These are phyloP conservation scores for Stemphylium vesicarium DNA, from an alignment of 2,329 filamentous ascomycete genomes.

Conservation along the genomic window DNA sequence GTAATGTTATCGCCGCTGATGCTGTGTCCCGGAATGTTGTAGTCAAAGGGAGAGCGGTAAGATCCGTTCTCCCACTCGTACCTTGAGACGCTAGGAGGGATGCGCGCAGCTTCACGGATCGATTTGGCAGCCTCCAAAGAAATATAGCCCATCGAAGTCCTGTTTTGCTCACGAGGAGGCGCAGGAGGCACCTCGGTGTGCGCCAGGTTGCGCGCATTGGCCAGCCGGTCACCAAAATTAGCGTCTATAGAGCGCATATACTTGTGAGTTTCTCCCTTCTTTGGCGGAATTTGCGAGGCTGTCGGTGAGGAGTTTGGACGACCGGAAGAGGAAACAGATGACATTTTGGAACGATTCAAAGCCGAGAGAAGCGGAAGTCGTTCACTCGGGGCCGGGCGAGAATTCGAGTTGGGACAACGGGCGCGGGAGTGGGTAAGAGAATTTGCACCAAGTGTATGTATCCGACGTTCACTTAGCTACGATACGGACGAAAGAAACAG, in stretches of 20 bases:
- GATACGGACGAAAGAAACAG: too few species aligned
- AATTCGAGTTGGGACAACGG: too few species aligned
- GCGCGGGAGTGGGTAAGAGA: too few species aligned
- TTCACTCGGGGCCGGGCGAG: too few species aligned
- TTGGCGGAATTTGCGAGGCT: background rate
- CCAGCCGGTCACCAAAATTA: slow-evolving; percentile 11
- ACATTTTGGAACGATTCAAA: too few species aligned
- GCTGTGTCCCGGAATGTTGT: background rate
- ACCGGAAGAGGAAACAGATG: background rate
- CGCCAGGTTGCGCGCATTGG: slow-evolving; percentile 10
- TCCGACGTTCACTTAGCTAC: too few species aligned
- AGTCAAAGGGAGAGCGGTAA: slow-evolving; percentile 9
- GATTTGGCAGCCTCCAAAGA: background rate
- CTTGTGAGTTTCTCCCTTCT: background rate
- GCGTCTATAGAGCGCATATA: background rate
- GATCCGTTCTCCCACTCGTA: slow-evolving; percentile 3
- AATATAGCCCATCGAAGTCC: background rate
- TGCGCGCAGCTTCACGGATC: background rate
- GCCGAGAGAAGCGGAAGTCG: too few species aligned
- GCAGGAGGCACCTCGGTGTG: slow-evolving; percentile 3
- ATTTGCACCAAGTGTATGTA: too few species aligned
- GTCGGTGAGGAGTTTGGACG: background rate
- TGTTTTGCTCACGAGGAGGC: background rate
- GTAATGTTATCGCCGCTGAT: background rate
- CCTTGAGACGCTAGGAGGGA: background rate